Evolutionary conservation across 148 eudicot genomes (phyloP), one percentile per base, ranked within the genome.

Genomic region (Amaranthus palmeri): DNA sequence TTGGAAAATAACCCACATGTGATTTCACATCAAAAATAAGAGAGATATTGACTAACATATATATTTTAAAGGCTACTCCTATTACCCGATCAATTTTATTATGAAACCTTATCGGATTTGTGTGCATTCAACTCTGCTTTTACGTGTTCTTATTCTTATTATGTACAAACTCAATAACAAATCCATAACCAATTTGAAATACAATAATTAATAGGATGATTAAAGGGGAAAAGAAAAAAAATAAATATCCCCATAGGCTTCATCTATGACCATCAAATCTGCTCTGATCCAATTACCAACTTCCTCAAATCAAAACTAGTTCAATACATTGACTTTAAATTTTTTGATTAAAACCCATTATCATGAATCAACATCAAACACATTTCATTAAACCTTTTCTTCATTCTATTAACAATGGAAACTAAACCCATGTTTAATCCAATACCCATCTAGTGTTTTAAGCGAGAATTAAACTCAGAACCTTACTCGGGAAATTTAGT

Each of bases 301-400:
- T 65, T 54, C 61, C 43, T 73, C 61, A 45, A 18, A 54, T 73
- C 53, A 45, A 7, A 49, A 18, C 36, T 42, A 54, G 6, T 56
- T 17, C 44, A n/a, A 17, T 61, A 13, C 55, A 69, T 70, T 61
- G 70, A 50, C 80, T 60, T 58, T n/a, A 57, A 50, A 61, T 50
- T 15, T 8, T 14, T 43, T 13, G 15, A 36, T 9, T 44, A 45
- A 18, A 17, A 44, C 3, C 18, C 5, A 59, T 17, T 53, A 69
- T 49, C 53, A 76, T 69, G 79, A 54, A 45, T 70, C 68, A 45
- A 12, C 69, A 62, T 17, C 43, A 54, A 41, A 10, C 60, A 74
- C 47, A 46, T 68, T 41, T 53, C 55, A 17, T 44, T 46, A 46
- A 55, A 56, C 6, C 54, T 53, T 50, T 12, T 0, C 25, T 40